phyloP scores from a whole-genome alignment of 805 yeast species.

The Pichia membranifaciens region DNA sequence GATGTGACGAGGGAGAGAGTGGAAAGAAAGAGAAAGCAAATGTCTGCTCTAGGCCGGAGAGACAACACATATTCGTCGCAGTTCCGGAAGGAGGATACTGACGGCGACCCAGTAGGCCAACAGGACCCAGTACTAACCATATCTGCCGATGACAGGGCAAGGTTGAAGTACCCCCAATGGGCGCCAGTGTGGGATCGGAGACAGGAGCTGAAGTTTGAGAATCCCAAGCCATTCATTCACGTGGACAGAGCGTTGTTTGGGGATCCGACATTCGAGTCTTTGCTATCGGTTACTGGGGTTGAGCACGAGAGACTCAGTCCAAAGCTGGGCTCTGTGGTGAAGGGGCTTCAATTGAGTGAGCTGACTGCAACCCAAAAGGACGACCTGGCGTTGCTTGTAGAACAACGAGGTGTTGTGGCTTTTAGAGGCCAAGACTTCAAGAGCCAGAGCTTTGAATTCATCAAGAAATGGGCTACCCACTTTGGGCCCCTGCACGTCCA shows the following conservation, averaged over 20 bases:
- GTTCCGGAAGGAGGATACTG: no score
- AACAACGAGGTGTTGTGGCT: background rate
- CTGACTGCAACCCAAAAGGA: background rate
- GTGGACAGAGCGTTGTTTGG: conserved; percentile 49
- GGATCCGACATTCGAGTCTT: conserved; percentile 52
- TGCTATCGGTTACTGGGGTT: conserved; percentile 31
- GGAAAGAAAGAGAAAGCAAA: no score
- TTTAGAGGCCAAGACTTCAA: conserved; percentile 65
- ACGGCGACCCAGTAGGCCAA: no score
- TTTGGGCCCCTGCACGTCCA: conserved; percentile 70
- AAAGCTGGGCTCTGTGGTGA: conserved; percentile 66
- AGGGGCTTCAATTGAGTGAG: background rate
- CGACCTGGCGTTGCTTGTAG: background rate
- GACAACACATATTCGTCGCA: no score
- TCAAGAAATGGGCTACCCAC: conserved; percentile 48
- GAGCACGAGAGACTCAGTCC: conserved; percentile 48
- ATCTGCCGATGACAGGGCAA: conserved; percentile 2
- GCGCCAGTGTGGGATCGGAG: conserved; percentile 14
- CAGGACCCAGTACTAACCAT: conserved; percentile 10
- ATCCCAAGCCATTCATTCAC: conserved; percentile 25
- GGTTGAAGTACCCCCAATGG: conserved; percentile 10
- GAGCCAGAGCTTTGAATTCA: conserved; percentile 42
- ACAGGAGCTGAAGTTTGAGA: conserved; percentile 16
- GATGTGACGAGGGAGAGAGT: no score
- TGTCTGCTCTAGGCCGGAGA: no score